These are phyloP conservation scores for Diaporthe longicolla DNA, from an alignment of 2,329 filamentous ascomycete species.

Conservation along the genomic window DNA sequence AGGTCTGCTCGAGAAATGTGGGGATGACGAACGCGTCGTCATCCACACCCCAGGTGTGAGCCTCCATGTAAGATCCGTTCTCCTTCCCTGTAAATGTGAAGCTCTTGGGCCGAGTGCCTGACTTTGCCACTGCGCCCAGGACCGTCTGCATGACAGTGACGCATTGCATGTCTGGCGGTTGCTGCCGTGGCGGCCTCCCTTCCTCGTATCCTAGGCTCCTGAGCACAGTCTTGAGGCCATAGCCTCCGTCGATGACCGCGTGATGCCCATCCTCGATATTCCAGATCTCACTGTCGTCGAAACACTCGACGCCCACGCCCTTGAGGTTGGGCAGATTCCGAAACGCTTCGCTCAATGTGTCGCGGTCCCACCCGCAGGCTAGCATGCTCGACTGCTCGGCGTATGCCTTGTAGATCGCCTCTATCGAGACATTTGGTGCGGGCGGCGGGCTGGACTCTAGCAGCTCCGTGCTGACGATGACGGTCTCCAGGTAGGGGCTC, in stretches of 20 bases:
- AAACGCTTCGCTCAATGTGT: not conserved
- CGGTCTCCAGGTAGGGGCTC: slow-evolving; percentile 13
- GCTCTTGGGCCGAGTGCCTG: not conserved
- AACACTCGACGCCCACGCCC: slow-evolving; percentile 6
- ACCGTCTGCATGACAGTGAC: slow-evolving; percentile 13
- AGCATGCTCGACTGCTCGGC: slow-evolving; percentile 28
- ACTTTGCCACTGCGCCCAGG: slow-evolving; percentile 3
- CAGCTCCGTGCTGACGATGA: slow-evolving; percentile 12
- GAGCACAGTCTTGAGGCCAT: slow-evolving; percentile 16
- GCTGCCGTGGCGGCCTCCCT: not conserved
- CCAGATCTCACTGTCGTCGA: slow-evolving; percentile 24
- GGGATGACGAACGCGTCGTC: slow-evolving; percentile 25
- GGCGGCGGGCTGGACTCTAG: not conserved
- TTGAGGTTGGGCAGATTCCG: slow-evolving; percentile 15
- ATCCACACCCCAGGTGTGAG: not conserved
- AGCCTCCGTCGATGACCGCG: slow-evolving; percentile 9
- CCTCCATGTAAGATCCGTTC: not conserved
- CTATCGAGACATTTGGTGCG: not conserved
- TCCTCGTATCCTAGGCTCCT: not conserved
- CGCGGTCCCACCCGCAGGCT: slow-evolving; percentile 29
- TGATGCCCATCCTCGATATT: not conserved
- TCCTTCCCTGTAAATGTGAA: not conserved
- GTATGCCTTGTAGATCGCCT: slow-evolving; percentile 3
- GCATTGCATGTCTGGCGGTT: not conserved
- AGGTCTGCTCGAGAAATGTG: not conserved